Conservation (phyloP, 768 basidiomycete genomes). For the Dendrothele bispora region DNA sequence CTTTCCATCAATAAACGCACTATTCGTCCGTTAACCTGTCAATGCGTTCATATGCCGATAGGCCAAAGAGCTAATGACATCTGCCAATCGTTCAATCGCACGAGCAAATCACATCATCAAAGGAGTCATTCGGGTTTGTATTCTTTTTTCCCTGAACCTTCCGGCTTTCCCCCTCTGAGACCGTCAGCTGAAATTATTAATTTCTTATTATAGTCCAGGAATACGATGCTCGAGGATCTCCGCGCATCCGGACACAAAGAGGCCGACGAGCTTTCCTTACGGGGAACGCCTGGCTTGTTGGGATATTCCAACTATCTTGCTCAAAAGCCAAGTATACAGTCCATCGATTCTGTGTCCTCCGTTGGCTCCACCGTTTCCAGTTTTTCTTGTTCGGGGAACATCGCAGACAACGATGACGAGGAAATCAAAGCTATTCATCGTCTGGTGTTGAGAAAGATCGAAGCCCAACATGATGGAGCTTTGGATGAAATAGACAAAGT, state of each 20-base stretch:
- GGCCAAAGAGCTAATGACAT: constrained; percentile 57
- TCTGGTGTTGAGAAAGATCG: constrained; percentile 65
- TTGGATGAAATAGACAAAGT: constrained; percentile 65
- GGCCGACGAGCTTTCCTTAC: constrained; percentile 16
- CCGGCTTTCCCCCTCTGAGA: too few species aligned
- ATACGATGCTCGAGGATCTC: constrained; percentile 42
- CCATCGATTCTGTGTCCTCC: constrained; percentile 42
- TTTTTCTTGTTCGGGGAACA: constrained; percentile 46
- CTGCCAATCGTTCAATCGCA: constrained; percentile 54
- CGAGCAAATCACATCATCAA: constrained; percentile 58
- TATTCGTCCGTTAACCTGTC: too few species aligned
- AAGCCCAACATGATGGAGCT: constrained; percentile 52
- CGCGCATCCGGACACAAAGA: constrained; percentile 26
- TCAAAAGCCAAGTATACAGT: constrained; percentile 38
- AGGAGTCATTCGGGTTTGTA: constrained; percentile 52
- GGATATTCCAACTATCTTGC: constrained; percentile 32
- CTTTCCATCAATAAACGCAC: too few species aligned
- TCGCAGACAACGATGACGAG: constrained; percentile 60
- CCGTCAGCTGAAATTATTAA: too few species aligned
- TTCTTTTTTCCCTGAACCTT: neutral
- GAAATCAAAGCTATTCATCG: constrained; percentile 63
- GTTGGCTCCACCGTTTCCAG: constrained; percentile 40
- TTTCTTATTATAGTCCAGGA: constrained; percentile 44
- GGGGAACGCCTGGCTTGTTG: too few species aligned
- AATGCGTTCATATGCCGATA: constrained; percentile 29